These are phyloP conservation scores for Diaporthe capsici DNA, from an alignment of 2,329 filamentous ascomycete genomes.

Conservation along the genomic window DNA sequence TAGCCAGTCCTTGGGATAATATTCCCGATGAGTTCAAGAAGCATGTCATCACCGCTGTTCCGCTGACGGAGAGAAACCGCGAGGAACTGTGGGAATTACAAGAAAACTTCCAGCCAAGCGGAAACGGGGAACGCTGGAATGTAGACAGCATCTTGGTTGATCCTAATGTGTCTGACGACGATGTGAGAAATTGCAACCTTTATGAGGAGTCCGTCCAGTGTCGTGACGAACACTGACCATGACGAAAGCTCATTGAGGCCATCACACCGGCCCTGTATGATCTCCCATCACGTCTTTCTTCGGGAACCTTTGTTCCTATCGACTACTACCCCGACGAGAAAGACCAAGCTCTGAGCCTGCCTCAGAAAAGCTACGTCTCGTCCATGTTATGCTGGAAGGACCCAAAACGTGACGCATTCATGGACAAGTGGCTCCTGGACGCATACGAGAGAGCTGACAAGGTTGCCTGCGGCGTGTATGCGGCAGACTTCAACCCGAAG, in stretches of 20 bases:
- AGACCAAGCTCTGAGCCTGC: not conserved
- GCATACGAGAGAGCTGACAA: not conserved
- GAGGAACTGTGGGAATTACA: not conserved
- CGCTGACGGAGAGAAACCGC: not conserved
- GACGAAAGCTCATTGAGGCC: not conserved
- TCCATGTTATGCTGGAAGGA: slow-evolving; percentile 1
- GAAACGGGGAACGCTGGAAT: slow-evolving; percentile 10
- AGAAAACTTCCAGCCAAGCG: slow-evolving; percentile 6
- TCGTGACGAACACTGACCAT: not conserved
- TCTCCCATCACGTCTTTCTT: not conserved
- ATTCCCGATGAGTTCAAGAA: not conserved
- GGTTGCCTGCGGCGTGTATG: not conserved
- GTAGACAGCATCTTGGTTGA: slow-evolving; percentile 1
- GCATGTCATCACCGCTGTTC: not conserved
- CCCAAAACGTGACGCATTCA: not conserved
- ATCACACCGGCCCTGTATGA: not conserved
- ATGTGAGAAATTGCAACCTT: not conserved
- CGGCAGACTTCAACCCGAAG: not conserved
- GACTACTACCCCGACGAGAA: slow-evolving; percentile 3
- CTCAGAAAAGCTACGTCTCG: not conserved
- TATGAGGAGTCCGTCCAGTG: not conserved
- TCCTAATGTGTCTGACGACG: not conserved
- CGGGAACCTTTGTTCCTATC: not conserved
- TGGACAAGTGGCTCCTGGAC: not conserved
- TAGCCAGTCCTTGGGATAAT: slow-evolving; percentile 1